These are phyloP conservation scores for Colletotrichum shisoi DNA, from an alignment of 2,329 filamentous ascomycete genomes.

Conservation along the genomic window DNA sequence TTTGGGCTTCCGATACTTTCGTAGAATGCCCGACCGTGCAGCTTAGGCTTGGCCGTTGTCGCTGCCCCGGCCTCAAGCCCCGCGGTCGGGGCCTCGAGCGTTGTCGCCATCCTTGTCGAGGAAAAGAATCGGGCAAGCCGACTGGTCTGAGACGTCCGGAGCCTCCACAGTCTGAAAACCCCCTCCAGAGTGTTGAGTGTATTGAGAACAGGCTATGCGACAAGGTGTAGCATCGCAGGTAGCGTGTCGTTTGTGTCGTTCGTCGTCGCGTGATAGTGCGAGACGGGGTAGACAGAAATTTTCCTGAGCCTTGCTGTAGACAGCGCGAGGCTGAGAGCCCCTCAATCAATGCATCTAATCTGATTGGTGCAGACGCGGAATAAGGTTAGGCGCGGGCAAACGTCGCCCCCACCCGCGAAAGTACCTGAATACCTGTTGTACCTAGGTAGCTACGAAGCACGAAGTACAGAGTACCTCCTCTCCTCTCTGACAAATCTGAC, in stretches of 20 bases:
- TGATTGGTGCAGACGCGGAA: slow-evolving; percentile 30
- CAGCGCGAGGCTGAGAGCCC: slow-evolving; percentile 31
- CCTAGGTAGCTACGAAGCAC: no score
- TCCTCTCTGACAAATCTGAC: no score
- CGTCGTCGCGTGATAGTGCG: no score
- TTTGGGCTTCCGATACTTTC: slow-evolving; percentile 93
- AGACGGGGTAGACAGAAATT: slow-evolving; percentile 10
- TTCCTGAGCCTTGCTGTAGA: slow-evolving; percentile 25
- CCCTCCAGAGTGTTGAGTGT: slow-evolving; percentile 35
- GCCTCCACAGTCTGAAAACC: slow-evolving; percentile 28
- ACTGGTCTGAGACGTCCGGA: slow-evolving; percentile 25
- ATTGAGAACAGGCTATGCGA: neutral
- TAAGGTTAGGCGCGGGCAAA: slow-evolving; percentile 6
- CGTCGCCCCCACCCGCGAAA: slow-evolving; percentile 22
- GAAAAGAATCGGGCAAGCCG: slow-evolving; percentile 36
- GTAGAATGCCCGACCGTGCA: slow-evolving; percentile 89
- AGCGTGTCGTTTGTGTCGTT: neutral
- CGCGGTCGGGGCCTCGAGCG: slow-evolving; percentile 43
- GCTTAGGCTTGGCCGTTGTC: slow-evolving; percentile 56
- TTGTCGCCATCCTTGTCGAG: slow-evolving; percentile 45
- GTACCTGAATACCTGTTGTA: neutral
- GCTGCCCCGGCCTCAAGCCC: slow-evolving; percentile 22
- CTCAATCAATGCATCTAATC: neutral
- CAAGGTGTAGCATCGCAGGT: slow-evolving; percentile 1
- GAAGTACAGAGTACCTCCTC: no score